Evolutionary conservation across 306 rosid genomes (phyloP), one percentile per base, ranked within the genome.

Genomic region (Begonia masoniana): DNA sequence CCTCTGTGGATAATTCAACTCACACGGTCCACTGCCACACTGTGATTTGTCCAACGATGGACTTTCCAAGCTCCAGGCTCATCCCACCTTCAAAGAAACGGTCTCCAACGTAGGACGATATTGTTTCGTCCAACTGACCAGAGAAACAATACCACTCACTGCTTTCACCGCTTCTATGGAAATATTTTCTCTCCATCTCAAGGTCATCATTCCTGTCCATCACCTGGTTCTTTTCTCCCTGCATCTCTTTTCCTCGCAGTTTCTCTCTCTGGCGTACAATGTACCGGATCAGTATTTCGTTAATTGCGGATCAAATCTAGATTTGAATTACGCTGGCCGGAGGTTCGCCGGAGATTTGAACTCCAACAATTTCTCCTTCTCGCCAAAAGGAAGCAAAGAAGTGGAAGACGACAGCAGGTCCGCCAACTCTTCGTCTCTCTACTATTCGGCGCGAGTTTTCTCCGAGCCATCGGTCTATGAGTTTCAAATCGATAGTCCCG

Each of bases 291-390:
- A 66, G 43, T 39, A 65, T 35, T 74, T 74, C 50, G 47, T 75
- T 70, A 70, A 68, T 8, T 70, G 76, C 10, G 76, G 80, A 9
- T 62, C 80, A 45, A 35, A 19, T 4, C 15, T 21, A 54, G 35
- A 13, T 14, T 60, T 59, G 5, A 52, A n/a, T 3, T 10, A 9
- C 15, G 13, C 2, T 7, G 0, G 10, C 8, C 61, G 64, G 63
- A 52, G 0, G 50, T 77, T 73, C 71, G 31, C 26, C 23, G 78
- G 63, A 12, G 78, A 77, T 52, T 36, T 35, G n/a, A 67, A 62
- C 51, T 15, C 57, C 8, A 15, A 36, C 2, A 55, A 59, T 15
- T 47, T 62, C 45, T 50, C 57, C 10, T 47, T 55, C 5, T 9
- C 13, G 4, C 8, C 43, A n/a, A 14, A 57, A 35, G 47, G 43